Conservation (phyloP, 2,329 filamentous ascomycete genomes). For the Helotiales sp. region DNA sequence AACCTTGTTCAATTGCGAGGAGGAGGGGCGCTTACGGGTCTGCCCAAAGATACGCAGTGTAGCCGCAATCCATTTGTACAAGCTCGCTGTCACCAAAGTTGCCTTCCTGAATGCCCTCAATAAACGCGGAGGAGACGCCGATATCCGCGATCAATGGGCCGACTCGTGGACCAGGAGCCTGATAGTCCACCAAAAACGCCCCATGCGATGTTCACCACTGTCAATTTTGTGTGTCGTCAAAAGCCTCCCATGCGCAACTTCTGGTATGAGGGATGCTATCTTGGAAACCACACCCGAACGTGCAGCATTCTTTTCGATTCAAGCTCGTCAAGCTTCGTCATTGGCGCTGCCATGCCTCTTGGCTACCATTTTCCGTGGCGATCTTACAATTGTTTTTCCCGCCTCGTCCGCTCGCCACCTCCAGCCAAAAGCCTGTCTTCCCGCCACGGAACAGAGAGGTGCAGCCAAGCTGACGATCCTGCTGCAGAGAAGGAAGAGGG, state of each 20-base stretch:
- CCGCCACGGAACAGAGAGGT: not conserved
- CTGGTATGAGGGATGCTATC: not conserved
- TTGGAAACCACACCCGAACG: not conserved
- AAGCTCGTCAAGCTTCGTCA: not conserved
- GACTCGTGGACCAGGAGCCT: not conserved
- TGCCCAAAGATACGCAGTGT: conserved; percentile 18
- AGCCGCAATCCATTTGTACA: conserved; percentile 10
- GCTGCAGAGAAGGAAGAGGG: not conserved
- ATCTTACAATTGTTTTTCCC: not conserved
- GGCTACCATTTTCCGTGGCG: not conserved
- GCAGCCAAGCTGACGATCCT: too few species aligned
- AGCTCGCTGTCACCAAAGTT: conserved; percentile 12
- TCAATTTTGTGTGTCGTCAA: not conserved
- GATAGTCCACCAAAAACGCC: not conserved
- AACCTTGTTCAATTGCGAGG: conserved; percentile 11
- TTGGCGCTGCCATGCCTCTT: not conserved
- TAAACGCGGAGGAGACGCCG: not conserved
- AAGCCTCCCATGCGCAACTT: not conserved
- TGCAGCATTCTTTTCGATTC: not conserved
- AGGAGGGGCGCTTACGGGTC: conserved; percentile 1
- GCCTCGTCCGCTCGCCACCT: not conserved
- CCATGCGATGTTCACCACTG: not conserved
- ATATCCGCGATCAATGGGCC: not conserved
- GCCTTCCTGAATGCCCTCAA: not conserved
- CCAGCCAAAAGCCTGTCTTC: not conserved